Conservation (phyloP, 495 filamentous ascomycete species). For the Aspergillus sparsus region DNA sequence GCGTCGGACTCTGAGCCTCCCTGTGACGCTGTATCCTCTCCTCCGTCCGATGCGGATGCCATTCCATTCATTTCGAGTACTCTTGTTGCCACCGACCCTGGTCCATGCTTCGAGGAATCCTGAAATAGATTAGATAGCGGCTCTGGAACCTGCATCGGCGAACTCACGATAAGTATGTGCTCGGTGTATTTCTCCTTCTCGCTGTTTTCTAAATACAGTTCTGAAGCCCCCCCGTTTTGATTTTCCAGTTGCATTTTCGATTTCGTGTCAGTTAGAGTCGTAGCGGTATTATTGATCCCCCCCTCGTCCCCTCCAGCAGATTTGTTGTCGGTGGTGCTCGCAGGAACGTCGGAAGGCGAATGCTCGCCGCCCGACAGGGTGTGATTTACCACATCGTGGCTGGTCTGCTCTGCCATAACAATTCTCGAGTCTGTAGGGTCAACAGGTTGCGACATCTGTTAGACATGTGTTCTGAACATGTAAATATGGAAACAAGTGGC, state of each 20-base stretch:
- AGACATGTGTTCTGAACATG: slow-evolving; percentile 34
- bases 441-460: slow-evolving; percentile 37
- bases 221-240: slow-evolving; percentile 27
- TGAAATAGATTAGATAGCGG: slow-evolving; percentile 30
- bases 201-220: slow-evolving; percentile 25
- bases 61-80: slow-evolving; percentile 50
- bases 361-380: slow-evolving; percentile 71
- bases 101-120: slow-evolving; percentile 39
- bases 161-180: slow-evolving; percentile 37
- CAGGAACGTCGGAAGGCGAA: slow-evolving; percentile 73
- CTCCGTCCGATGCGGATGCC: slow-evolving; percentile 43
- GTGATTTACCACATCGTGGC: slow-evolving; percentile 79
- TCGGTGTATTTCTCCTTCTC: slow-evolving; percentile 35
- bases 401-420: slow-evolving; percentile 81
- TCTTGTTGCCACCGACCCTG: slow-evolving; percentile 40
- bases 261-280: slow-evolving; percentile 30
- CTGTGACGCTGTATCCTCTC: slow-evolving; percentile 48
- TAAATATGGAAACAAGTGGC: slow-evolving; percentile 27
- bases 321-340: slow-evolving; percentile 57
- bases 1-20: slow-evolving; percentile 53
- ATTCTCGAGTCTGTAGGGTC: slow-evolving; percentile 56
- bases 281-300: slow-evolving; percentile 47
- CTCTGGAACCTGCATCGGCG: slow-evolving; percentile 1
- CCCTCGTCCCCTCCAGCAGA: slow-evolving; percentile 59
- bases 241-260: slow-evolving; percentile 31